Evolutionary conservation across 306 rosid species (phyloP).

Genomic region (Rosa rugosa): DNA sequence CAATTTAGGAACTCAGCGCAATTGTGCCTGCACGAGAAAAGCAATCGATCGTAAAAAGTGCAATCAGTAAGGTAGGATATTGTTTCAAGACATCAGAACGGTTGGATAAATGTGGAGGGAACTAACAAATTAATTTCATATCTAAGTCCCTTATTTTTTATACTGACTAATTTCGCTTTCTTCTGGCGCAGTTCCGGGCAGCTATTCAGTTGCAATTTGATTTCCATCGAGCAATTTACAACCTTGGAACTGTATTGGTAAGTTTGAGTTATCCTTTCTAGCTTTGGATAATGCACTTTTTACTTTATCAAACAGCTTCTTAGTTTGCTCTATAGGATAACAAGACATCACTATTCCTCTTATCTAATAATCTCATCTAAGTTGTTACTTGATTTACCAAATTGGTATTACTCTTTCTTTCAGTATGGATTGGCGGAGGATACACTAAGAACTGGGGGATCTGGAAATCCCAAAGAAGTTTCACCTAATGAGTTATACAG

Average conservation of each 20-base stretch:
- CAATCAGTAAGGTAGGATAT: constrained; percentile 81
- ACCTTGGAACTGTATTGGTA: constrained; percentile 99
- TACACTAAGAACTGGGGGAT: constrained; percentile 89
- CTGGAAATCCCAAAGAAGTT: constrained; percentile 62
- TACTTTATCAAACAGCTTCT: neutral
- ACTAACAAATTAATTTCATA: constrained; percentile 18
- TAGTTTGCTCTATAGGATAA: neutral
- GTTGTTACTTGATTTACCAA: constrained; percentile 3
- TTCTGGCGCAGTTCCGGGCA: constrained; percentile 84
- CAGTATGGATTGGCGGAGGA: constrained; percentile 99
- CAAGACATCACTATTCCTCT: constrained; percentile 17
- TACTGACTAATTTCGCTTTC: constrained; percentile 26
- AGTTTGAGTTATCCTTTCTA: constrained; percentile 36
- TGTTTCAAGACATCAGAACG: constrained; percentile 21
- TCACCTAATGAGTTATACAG: constrained; percentile 92
- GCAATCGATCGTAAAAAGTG: constrained; percentile 88
- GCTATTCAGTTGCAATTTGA: constrained; percentile 98
- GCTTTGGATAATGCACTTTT: constrained; percentile 13
- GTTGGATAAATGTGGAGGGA: constrained; percentile 20
- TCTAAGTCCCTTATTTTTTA: constrained; percentile 2
- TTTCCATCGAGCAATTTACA: constrained; percentile 99
- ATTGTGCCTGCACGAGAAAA: constrained; percentile 97
- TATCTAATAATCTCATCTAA: constrained; percentile 15
- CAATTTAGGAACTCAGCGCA: constrained; percentile 89
- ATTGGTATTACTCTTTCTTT: constrained; percentile 20